Evolutionary conservation across 1,284 basidiomycete species (phyloP), one percentile per base, ranked within the genome.

Genomic region (Moniliophthora roreri): DNA sequence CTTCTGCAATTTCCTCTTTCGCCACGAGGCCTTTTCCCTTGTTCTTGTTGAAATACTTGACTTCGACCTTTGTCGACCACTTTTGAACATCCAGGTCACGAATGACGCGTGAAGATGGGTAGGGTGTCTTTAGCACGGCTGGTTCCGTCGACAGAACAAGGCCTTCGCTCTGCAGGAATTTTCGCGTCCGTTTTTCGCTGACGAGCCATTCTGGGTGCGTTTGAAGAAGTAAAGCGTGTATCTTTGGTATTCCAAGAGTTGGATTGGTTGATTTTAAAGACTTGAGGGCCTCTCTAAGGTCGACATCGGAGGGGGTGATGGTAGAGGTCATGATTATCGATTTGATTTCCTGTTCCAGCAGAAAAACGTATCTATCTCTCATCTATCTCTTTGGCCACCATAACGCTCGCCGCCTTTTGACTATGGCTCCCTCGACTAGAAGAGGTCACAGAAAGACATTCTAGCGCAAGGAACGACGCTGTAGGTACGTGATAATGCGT

Each of bases 21-120:
- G 91, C 89, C 0, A 95, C 80, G 26, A 95, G 73, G 0, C 93
- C 93, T 63, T 95, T 95, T 8, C 93, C 93, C 63, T 89, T 93
- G 56, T 77, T 72, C 50, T 78, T 74, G 48, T 84, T 77, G 63
- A 93, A 93, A 69, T 85, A 80, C 62, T 77, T 79, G 1, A 89
- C 87, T 50, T 81, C 75, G 10, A 91, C 78, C 63, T 87, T 89
- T 4, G 66, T 66, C 21, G 85, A 83, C 77, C 85, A 87, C 53
- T 76, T 78, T 2, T 66, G 58, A 26, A 87, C 66, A 61, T 91
- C 81, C 4, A 93, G 74, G 18, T 76, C 75, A n/a, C 82, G 67
- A 59, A 91, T 84, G 34, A 91, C 60, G n/a, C 76, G 74, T 0
- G 89, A 92, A 4, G 77, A 71, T 2, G 91, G 89, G 58, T 81